Evolutionary conservation across 257 asterid genomes (phyloP).

Genomic region (Solanum chilense): DNA sequence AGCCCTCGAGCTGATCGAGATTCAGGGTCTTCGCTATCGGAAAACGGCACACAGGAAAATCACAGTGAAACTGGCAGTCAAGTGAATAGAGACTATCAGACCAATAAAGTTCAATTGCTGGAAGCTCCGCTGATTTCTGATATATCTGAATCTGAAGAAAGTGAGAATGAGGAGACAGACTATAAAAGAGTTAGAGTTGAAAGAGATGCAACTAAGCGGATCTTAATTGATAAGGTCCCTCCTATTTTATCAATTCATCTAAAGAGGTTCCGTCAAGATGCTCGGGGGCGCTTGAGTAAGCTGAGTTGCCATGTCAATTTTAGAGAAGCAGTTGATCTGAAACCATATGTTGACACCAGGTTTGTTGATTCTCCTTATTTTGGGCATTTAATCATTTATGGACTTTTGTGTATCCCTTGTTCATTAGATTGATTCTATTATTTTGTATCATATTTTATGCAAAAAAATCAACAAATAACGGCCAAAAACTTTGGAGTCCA

Average conservation of each 20-base stretch:
- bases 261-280: slow-evolving; percentile 86
- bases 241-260: slow-evolving; percentile 68
- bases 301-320: slow-evolving; percentile 73
- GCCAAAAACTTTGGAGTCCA: background rate
- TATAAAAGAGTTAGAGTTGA: slow-evolving; percentile 44
- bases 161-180: slow-evolving; percentile 21
- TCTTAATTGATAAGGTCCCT: slow-evolving; percentile 62
- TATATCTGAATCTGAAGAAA: slow-evolving; percentile 25
- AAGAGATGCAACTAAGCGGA: slow-evolving; percentile 82
- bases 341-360: slow-evolving; percentile 75
- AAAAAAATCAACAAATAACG: background rate
- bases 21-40: slow-evolving; percentile 8
- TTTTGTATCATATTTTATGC: background rate
- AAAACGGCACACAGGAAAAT: slow-evolving; percentile 7
- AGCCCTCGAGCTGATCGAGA: slow-evolving; percentile 13
- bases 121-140: slow-evolving; percentile 8
- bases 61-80: background rate
- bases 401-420: background rate
- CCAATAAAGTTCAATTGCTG: background rate
- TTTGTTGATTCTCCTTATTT: slow-evolving; percentile 4
- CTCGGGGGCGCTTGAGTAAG: slow-evolving; percentile 76
- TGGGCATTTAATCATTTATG: background rate
- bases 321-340: slow-evolving; percentile 50
- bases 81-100: slow-evolving; percentile 5
- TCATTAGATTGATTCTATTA: background rate